Evolutionary conservation across 2,329 filamentous ascomycete genomes (phyloP), one percentile per base, ranked within the genome.

Genomic region (Exophiala oligosperma): DNA sequence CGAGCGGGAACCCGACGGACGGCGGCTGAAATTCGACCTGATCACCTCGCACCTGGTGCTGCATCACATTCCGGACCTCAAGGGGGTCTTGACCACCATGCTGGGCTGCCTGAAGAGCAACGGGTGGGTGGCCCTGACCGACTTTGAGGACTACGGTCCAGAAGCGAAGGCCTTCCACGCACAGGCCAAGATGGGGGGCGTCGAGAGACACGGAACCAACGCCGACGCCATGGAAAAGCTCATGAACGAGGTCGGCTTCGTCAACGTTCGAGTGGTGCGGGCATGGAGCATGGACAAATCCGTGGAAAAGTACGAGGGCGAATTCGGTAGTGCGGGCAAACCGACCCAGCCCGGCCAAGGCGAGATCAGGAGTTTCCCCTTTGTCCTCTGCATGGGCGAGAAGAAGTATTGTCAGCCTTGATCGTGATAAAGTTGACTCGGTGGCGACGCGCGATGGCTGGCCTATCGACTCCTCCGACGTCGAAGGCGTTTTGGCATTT

Each of bases 121-220:
- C 0, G 83, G 81, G 0, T 64, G 69, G 52, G 72, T 84, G 0
- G 79, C 79, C 1, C 68, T 85, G 63, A 85, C 82, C 1, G 83
- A 85, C 64, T 85, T 80, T 66, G 81, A 85, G 66, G 77, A 84
- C 61, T 80, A 79, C 66, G 82, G 82, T 0, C 76, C 77, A 0
- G 77, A 78, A 44, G 79, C 81, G 1, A 71, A 77, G 32, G 70
- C 69, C 49, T 85, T 84, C 64, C 82, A 85, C 68, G 77, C 82
- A 0, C 71, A 76, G 63, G 65, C 65, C 23, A 83, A 81, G 68
- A 77, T 83, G 74, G 73, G 73, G 0, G 81, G 81, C 1, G 82
- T 84, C 1, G 79, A 83, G 69, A 69, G 79, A 50, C 81, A 84
- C 67, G 82, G 82, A 1, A 77, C 84, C 38, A 67, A 71, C 26